Evolutionary conservation across 176 grass and related monocot species (phyloP).

Genomic region (Areca catechu): DNA sequence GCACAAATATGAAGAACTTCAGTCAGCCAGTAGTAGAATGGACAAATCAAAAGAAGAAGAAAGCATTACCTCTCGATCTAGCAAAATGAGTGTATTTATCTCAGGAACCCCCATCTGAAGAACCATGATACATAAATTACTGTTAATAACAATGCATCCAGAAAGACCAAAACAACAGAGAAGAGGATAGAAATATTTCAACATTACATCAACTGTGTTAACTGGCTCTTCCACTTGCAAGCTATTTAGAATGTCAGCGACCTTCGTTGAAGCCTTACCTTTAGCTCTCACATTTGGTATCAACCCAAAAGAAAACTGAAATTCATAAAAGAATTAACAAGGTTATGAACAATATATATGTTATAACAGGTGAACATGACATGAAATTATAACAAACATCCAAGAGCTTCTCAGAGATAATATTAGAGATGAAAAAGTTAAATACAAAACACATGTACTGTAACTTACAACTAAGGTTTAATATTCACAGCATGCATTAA

Average conservation of each 20-base stretch:
- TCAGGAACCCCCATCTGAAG: constrained; percentile 69
- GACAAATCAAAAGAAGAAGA: background rate
- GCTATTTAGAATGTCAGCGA: constrained; percentile 73
- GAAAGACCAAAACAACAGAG: constrained; percentile 11
- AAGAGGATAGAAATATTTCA: constrained; percentile 10
- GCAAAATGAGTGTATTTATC: constrained; percentile 86
- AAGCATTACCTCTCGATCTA: constrained; percentile 82
- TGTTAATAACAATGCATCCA: constrained; percentile 9
- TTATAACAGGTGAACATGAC: too few relatives aligned
- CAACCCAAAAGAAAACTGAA: constrained; percentile 86
- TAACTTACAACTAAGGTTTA: too few relatives aligned
- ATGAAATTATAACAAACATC: too few relatives aligned
- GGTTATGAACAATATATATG: too few relatives aligned
- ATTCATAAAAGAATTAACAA: background rate
- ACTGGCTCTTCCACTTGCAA: constrained; percentile 92
- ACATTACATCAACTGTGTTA: constrained; percentile 71
- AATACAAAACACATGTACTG: too few relatives aligned
- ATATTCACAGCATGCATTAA: too few relatives aligned
- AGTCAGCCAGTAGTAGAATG: background rate
- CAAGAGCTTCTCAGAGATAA: too few relatives aligned
- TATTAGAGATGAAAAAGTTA: too few relatives aligned
- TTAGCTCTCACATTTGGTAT: constrained; percentile 89
- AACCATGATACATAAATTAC: constrained; percentile 15
- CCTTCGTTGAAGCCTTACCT: constrained; percentile 75
- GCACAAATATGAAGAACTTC: too few relatives aligned